Conservation (phyloP, 1,284 basidiomycete genomes). For the Rhodotorula glutinis region DNA sequence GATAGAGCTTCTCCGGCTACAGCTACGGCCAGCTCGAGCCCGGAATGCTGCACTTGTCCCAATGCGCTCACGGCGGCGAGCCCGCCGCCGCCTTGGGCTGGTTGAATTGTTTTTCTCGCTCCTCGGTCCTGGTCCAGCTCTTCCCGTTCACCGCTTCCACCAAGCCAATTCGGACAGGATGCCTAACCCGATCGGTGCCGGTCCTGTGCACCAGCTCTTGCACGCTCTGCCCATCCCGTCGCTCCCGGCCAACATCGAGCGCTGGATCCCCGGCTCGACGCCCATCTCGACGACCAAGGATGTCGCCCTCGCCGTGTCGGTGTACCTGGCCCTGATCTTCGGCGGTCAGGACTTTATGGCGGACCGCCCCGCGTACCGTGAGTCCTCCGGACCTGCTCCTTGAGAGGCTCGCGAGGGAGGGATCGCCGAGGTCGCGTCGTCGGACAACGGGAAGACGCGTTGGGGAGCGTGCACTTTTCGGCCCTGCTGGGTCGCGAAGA, state of each 20-base stretch:
- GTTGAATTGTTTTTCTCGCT: not conserved
- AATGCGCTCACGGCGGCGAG: too few species aligned
- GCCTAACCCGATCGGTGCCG: slow-evolving; percentile 14
- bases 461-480: slow-evolving; percentile 4
- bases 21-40: too few species aligned
- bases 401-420: too few species aligned
- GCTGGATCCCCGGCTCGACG: slow-evolving; percentile 68
- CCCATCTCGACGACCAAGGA: slow-evolving; percentile 74
- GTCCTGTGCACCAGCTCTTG: slow-evolving; percentile 54
- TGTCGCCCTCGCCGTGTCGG: slow-evolving; percentile 66
- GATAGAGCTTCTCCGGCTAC: too few species aligned
- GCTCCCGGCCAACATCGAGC: slow-evolving; percentile 59
- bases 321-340: slow-evolving; percentile 87
- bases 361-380: slow-evolving; percentile 44
- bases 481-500: too few species aligned
- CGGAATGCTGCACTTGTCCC: too few species aligned
- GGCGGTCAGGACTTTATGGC: slow-evolving; percentile 82
- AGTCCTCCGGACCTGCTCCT: slow-evolving; percentile 9
- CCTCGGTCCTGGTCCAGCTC: not conserved
- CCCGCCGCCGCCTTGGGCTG: too few species aligned
- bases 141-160: not conserved
- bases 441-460: not conserved
- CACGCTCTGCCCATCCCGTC: slow-evolving; percentile 56
- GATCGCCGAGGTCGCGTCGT: not conserved
- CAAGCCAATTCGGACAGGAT: not conserved